These are phyloP conservation scores for Reutealis trisperma DNA, from an alignment of 345 rosid genomes.

Conservation along the genomic window DNA sequence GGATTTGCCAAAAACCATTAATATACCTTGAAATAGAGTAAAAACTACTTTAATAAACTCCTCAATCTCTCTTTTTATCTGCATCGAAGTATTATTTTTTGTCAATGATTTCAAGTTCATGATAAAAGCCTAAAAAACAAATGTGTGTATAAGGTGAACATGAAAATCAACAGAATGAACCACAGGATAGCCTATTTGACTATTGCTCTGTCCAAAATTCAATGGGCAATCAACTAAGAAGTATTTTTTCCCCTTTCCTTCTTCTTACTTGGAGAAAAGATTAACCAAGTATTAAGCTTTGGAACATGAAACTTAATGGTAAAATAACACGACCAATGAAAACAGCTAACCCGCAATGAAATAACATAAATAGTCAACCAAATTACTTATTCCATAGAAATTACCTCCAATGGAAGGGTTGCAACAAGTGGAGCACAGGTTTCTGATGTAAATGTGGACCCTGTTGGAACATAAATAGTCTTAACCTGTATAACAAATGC, in stretches of 20 bases:
- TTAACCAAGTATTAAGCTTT: neutral
- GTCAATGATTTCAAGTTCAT: constrained; percentile 9
- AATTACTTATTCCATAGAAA: constrained; percentile 14
- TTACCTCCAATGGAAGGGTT: constrained; percentile 93
- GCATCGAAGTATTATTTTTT: constrained; percentile 18
- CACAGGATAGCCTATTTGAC: neutral
- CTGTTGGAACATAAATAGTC: constrained; percentile 75
- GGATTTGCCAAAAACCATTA: neutral
- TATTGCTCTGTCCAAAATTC: neutral
- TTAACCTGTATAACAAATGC: constrained; percentile 60
- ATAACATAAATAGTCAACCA: neutral
- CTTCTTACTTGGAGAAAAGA: neutral
- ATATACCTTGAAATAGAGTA: constrained; percentile 76
- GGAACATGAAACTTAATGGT: neutral
- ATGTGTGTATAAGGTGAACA: neutral
- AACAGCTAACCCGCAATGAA: constrained; percentile 1
- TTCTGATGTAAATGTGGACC: constrained; percentile 61
- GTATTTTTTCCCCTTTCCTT: neutral
- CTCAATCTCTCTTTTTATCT: constrained; percentile 65
- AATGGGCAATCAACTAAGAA: neutral
- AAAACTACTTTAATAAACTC: constrained; percentile 56
- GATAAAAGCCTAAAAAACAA: neutral
- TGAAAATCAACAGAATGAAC: constrained; percentile 2
- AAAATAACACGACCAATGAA: neutral
- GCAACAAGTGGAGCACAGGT: constrained; percentile 86